These are phyloP conservation scores for Lactifluus echinatus DNA, from an alignment of 768 basidiomycete genomes.

Conservation along the genomic window DNA sequence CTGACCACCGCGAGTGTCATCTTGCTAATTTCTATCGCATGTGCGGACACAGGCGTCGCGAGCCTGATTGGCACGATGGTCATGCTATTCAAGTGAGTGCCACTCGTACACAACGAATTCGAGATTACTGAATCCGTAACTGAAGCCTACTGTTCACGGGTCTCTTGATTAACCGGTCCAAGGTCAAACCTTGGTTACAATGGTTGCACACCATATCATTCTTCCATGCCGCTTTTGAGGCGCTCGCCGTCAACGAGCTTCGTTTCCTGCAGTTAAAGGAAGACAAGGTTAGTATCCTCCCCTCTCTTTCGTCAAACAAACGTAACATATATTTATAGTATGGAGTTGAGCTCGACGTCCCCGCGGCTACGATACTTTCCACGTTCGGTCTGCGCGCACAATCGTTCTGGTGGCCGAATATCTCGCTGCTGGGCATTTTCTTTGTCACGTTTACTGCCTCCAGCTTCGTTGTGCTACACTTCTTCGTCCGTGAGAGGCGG, in stretches of 20 bases:
- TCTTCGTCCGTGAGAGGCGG: conserved; percentile 78
- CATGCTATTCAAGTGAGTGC: conserved; percentile 94
- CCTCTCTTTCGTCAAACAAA: neutral
- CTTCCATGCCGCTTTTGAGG: conserved; percentile 99
- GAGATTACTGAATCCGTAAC: neutral
- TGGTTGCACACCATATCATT: conserved; percentile 92
- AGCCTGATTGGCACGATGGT: conserved; percentile 90
- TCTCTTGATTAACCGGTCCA: conserved; percentile 87
- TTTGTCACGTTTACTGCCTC: conserved; percentile 69
- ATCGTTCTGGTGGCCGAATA: conserved; percentile 99
- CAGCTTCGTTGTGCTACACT: conserved; percentile 76
- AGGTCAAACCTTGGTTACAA: conserved; percentile 57
- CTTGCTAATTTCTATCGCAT: conserved; percentile 81
- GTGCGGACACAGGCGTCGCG: conserved; percentile 80
- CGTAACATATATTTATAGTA: conserved; percentile 46
- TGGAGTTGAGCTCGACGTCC: conserved; percentile 93
- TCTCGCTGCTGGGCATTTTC: conserved; percentile 75
- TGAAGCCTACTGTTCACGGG: conserved; percentile 89
- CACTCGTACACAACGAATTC: neutral
- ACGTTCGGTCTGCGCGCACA: conserved; percentile 89
- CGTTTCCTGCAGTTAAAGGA: conserved; percentile 90
- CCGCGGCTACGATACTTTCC: conserved; percentile 90
- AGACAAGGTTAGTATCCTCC: conserved; percentile 52
- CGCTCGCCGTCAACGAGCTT: conserved; percentile 94
- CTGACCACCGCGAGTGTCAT: conserved; percentile 91